Base-by-base conservation (phyloP, 805 yeast species). In the Teunomyces gatunensis region DNA sequence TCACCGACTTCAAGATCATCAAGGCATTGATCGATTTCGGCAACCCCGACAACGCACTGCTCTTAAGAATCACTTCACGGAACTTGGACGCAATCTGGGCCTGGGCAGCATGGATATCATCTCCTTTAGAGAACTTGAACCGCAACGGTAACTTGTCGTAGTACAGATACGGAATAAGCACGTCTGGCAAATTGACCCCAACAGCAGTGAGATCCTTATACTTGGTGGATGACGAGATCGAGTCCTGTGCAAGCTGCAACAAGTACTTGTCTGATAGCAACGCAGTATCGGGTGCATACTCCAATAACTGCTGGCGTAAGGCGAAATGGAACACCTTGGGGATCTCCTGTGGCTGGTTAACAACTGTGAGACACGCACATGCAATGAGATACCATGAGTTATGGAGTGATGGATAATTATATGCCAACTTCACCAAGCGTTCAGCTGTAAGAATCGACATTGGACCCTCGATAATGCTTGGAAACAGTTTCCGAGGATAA, bases 1-100 rank as follows among this genome's bases (percentile, higher is more conserved):
- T 87, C 1, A 74, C 81, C 23, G 77, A 77, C 50, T 80, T 80
- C 47, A 90, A 69, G 13, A 75, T 72, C 56, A 80, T 84, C 57
- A 91, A 67, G 1, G 95, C 78, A 63, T 90, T 91, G 63, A 91
- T 91, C 1, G 90, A 80, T 55, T 84, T 84, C 1, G 97, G 97
- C 11, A 90, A 72, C 0, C 97, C 97, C 12, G 83, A 80, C 40
- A 91, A 68, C 0, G 96, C 96, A 0, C 86, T 77, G 3, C 89
- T 75, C 59, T 90, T 91, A 58, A 91, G 68, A 2, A 91, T 68
- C 6, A 90, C 83, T 58, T 91, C 97, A 50, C 96, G 73, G 45
- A 86, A 70, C 54, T 85, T 79, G 35, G 73, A 71, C 0, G 91
- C 74, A 17, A 72, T 51, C 27, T 51, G 50, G 9, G 53, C 49